Evolutionary conservation across 2,329 filamentous ascomycete genomes (phyloP), one percentile per base, ranked within the genome.

Genomic region (Pseudofabraea citricarpa): DNA sequence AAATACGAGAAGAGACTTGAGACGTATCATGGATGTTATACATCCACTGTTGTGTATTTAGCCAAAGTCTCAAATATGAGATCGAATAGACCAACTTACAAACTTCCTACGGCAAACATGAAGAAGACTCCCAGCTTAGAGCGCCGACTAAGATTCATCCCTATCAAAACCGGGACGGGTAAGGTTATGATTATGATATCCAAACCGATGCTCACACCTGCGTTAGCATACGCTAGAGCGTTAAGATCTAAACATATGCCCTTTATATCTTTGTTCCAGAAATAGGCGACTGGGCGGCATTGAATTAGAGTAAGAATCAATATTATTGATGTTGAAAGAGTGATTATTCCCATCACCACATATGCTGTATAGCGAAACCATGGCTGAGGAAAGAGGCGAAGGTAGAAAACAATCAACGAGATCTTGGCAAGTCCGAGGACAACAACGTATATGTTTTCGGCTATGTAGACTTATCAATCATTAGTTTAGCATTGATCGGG

Each of bases 151-250:
- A 86, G 62, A 23, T 76, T 74, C 71, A 86, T 77, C 35, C 71
- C 69, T 2, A 76, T 76, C 41, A 85, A 60, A 27, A 83, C 77
- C 2, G 80, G 80, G 64, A 84, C 78, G 0, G 81, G 81, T 8
- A 85, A 65, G 36, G 82, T 74, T 10, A 85, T 65, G 23, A 85
- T 77, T 23, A 78, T 75, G 26, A 85, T 62, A 48, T 86, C 82
- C 18, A 81, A 83, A 40, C 81, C 75, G 51, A 86, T 81, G 62
- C 85, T 85, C 44, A 83, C 70, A 0, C 79, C 81, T 1, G 80
- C 78, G 3, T 79, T 84, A 6, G 79, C 79, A 9, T 84, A 75
- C 52, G 83, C 83, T 15, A 85, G 68, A 1, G 77, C 81, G 45
- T 83, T 69, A 32, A 83, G 77, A 56, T 83, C 73, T 40, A 72